Evolutionary conservation across 1,139 yeast genomes (phyloP).

Genomic region (Suhomyces bolitotheri): DNA sequence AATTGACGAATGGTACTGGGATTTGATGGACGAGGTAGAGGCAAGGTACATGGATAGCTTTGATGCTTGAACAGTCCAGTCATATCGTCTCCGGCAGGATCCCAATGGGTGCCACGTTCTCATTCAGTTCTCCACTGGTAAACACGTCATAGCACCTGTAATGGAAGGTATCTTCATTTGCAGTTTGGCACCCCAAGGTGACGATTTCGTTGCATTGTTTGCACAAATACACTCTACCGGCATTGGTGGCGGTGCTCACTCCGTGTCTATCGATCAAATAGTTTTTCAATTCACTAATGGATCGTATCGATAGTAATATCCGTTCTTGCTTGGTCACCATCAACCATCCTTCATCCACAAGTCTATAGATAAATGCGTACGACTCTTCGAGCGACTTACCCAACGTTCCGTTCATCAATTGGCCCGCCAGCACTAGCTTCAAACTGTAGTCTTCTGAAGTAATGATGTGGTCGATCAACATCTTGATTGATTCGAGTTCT

Average conservation of each 20-base stretch:
- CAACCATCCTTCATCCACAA: conserved; percentile 59
- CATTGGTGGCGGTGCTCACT: conserved; percentile 23
- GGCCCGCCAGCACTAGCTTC: conserved; percentile 32
- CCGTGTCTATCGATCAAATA: conserved; percentile 50
- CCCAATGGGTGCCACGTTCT: conserved; percentile 1
- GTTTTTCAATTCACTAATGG: conserved; percentile 49
- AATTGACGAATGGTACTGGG: conserved; percentile 82
- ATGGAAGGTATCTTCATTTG: conserved; percentile 48
- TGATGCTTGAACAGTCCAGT: conserved; percentile 21
- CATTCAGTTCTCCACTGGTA: conserved; percentile 14
- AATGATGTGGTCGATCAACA: conserved; percentile 48
- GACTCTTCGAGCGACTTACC: conserved; percentile 35
- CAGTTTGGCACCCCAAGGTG: conserved; percentile 51
- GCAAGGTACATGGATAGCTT: conserved; percentile 57
- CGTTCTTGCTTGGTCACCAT: conserved; percentile 26
- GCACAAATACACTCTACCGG: conserved; percentile 50
- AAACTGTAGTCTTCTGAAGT: conserved; percentile 30
- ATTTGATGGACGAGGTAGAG: conserved; percentile 81
- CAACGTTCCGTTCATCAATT: conserved; percentile 23
- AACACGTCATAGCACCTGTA: conserved; percentile 45
- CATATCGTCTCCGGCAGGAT: conserved; percentile 8
- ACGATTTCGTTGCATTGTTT: conserved; percentile 56
- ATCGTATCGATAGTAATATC: conserved; percentile 41
- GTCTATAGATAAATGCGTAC: conserved; percentile 33
- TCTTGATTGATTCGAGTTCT: conserved; percentile 51